These are phyloP conservation scores for Neoboletus magnificus DNA, from an alignment of 768 basidiomycete genomes.

Conservation along the genomic window DNA sequence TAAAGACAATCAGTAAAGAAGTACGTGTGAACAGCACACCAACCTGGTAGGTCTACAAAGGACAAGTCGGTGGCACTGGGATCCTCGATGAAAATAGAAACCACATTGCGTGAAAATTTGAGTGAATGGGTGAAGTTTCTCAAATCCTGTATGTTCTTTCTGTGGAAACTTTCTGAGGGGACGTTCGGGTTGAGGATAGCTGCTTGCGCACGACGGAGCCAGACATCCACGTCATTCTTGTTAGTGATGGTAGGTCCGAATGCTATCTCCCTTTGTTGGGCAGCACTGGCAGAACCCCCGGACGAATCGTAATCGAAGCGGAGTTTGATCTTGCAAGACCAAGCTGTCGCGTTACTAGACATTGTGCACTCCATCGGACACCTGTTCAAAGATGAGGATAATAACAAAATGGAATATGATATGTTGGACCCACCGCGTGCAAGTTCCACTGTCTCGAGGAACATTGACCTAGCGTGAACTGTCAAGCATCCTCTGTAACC, in stretches of 20 bases:
- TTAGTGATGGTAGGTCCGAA: slow-evolving; percentile 35
- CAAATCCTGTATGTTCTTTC: slow-evolving; percentile 26
- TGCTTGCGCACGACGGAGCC: slow-evolving; percentile 44
- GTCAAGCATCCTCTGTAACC: background rate
- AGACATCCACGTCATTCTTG: slow-evolving; percentile 35
- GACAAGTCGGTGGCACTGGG: slow-evolving; percentile 45
- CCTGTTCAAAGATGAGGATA: slow-evolving; percentile 25
- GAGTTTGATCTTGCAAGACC: slow-evolving; percentile 46
- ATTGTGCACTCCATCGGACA: slow-evolving; percentile 55
- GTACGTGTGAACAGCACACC: background rate
- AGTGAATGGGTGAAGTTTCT: slow-evolving; percentile 17
- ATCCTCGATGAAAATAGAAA: slow-evolving; percentile 46
- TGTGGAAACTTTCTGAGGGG: slow-evolving; percentile 17
- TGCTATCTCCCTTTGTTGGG: slow-evolving; percentile 1
- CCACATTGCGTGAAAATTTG: slow-evolving; percentile 50
- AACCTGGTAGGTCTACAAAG: slow-evolving; percentile 56
- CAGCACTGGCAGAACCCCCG: slow-evolving; percentile 27
- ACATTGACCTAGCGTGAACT: slow-evolving; percentile 46
- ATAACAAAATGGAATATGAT: background rate
- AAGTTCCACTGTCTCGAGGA: slow-evolving; percentile 59
- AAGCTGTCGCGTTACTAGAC: slow-evolving; percentile 36
- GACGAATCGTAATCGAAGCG: slow-evolving; percentile 31
- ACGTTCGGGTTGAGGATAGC: slow-evolving; percentile 38
- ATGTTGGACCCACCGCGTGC: slow-evolving; percentile 42
- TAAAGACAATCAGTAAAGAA: slow-evolving; percentile 5